phyloP scores from a whole-genome alignment of 78 protist genomes.

The Abeoforma whisleri region DNA sequence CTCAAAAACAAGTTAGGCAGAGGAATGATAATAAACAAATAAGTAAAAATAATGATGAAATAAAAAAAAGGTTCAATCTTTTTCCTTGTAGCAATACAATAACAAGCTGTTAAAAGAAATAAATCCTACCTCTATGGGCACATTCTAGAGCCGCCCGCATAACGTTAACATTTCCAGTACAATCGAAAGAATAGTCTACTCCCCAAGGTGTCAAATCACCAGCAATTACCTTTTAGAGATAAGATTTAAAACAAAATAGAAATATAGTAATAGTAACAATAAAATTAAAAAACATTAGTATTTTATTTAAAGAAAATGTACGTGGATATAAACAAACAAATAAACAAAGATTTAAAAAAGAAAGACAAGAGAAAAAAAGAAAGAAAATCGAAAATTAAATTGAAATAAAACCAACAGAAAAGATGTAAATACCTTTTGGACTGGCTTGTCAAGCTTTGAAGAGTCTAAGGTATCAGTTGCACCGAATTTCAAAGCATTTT shows the following conservation, averaged over 20 bases:
- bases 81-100: neutral
- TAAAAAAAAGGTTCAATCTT: neutral
- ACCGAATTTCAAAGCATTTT: no score
- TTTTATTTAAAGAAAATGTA: neutral
- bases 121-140: constrained; percentile 54
- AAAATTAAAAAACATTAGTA: neutral
- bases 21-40: neutral
- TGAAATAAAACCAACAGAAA: no score
- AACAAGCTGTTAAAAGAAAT: no score
- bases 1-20: constrained; percentile 52
- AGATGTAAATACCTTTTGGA: no score
- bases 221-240: constrained; percentile 3
- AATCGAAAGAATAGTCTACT: constrained; percentile 84
- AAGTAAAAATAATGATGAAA: neutral
- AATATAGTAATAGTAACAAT: no score
- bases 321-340: neutral
- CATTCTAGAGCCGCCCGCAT: constrained; percentile 72
- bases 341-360: neutral
- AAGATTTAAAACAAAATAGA: no score
- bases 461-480: no score
- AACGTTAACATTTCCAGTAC: constrained; percentile 69
- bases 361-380: neutral
- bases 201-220: constrained; percentile 53
- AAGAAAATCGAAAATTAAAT: neutral
- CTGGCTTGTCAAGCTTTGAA: no score